Base-by-base conservation (phyloP, 2,329 filamentous ascomycete species). In the Pseudogymnoascus sp. region DNA sequence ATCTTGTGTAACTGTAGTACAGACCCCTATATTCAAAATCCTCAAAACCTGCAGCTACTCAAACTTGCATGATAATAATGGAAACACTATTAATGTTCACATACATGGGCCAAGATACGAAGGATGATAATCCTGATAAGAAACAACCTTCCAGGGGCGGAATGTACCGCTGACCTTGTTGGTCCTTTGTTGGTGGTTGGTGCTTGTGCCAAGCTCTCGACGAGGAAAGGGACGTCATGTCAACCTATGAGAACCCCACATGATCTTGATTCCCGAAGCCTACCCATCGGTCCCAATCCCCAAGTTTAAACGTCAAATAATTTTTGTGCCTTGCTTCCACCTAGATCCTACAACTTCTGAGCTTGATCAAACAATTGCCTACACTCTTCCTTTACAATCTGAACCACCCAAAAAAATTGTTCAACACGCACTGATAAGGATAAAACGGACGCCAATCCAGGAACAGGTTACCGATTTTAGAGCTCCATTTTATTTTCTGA, bases 211-310 rank as follows among this genome's bases (percentile, higher is more conserved):
- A 59, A 31, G 31, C 50, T 35, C 26, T 28, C 26, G 31, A 31
- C 26, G 50, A 35, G 26, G 14, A 11, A 14, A 35, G 22, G 59
- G 37, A 41, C 28, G 31, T 35, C 59, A 61, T 37, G 59, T n/a
- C 59, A 61, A 35, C 59, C 59, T 61, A 35, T 35, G 24, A 26
- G 37, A 31, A 61, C 59, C 59, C 24, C 37, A 37, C 28, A 26
- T 37, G 22, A 61, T 61, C 31, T 37, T 26, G 59, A 61, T 41
- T 37, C 37, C 26, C 28, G 26, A 61, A 8, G 7, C 31, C n/a
- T 35, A 31, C 24, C 59, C 59, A 19, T 35, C 19, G 22, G 59
- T 19, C 31, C 16, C 59, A 31, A 59, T 59, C 26, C 26, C 16
- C 33, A 43, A 43, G 40, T 1, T 41, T 41, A 43, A 22, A 22